Evolutionary conservation across 345 rosid genomes (phyloP).

Genomic region (Boechera divaricarpa): DNA sequence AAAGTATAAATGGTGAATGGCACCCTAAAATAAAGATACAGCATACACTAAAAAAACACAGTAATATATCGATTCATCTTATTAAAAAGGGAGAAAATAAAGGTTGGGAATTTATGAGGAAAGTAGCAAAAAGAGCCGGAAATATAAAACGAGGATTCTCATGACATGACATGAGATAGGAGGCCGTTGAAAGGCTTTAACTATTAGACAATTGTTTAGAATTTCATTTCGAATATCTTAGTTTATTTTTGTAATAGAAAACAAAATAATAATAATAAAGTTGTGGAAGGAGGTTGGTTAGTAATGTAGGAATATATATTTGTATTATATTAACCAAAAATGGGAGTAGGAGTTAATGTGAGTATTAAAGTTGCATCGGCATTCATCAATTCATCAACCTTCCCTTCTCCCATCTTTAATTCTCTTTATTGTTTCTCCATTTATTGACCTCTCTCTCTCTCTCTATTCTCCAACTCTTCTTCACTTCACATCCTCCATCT

Average conservation of each 20-base stretch:
- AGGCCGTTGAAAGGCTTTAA: constrained; percentile 29
- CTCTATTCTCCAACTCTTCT: constrained; percentile 19
- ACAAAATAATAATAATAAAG: constrained; percentile 15
- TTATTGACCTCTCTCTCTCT: constrained; percentile 38
- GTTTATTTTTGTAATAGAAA: background rate
- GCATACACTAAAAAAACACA: background rate
- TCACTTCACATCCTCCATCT: constrained; percentile 1
- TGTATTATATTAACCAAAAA: constrained; percentile 41
- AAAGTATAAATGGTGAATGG: background rate
- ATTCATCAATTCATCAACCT: constrained; percentile 47
- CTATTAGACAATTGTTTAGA: background rate
- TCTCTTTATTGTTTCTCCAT: constrained; percentile 47
- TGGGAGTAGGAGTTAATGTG: constrained; percentile 47
- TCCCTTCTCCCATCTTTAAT: constrained; percentile 42
- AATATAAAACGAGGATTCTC: constrained; percentile 25
- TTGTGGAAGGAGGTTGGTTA: constrained; percentile 39
- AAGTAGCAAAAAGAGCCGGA: constrained; percentile 31
- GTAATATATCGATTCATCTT: background rate
- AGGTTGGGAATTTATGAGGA: constrained; percentile 33
- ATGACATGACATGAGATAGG: constrained; percentile 25
- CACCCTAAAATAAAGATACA: background rate
- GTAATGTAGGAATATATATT: constrained; percentile 30
- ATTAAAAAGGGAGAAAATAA: background rate
- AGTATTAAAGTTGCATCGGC: constrained; percentile 47
- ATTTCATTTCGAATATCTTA: background rate